Evolutionary conservation across 2,329 filamentous ascomycete genomes (phyloP), one percentile per base, ranked within the genome.

Genomic region (Cladosporium sp.): DNA sequence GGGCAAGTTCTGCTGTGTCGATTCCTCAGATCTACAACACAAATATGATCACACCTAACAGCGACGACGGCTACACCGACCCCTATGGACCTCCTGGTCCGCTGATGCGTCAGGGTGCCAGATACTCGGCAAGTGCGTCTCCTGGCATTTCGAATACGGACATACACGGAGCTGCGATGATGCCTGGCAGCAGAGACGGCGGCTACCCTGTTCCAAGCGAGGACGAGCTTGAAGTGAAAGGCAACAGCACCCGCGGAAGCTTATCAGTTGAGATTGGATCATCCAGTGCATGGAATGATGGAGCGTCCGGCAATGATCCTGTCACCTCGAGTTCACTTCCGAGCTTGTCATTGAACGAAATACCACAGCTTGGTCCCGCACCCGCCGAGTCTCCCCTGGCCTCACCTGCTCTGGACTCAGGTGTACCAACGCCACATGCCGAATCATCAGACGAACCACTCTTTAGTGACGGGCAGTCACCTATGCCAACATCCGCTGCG

Each of bases 51-150:
- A 56, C 53, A 2, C 51, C 56, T 3, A 57, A 63, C 20, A 42
- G 44, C 30, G 50, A 48, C n/a, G 52, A 58, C 43, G 59, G 59
- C 22, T 60, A 51, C 29, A 62, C 56, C 15, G 63, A 65, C 50
- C 59, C 62, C 1, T 51, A 51, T 19, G 60, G 58, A 7, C 62
- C 61, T 34, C 60, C 62, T 2, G 55, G 54, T 6, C 54, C 55
- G 32, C 47, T 51, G 13, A 30, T 50, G 7, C 50, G 50, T 15
- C 37, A 68, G 22, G 69, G 66, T 15, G 62, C 61, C 12, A 72
- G 62, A 57, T 65, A 69, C 15, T 66, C 67, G 3, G 32, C 32
- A 7, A 17, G 12, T 8, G 32, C n/a, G 4, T 27, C 22, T 9
- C 22, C 5, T 5, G 22, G 22, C 4, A 17, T 32, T 17, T 37